phyloP scores from a whole-genome alignment of 2,329 filamentous ascomycete genomes.

The Cladobotryum mycophilum region DNA sequence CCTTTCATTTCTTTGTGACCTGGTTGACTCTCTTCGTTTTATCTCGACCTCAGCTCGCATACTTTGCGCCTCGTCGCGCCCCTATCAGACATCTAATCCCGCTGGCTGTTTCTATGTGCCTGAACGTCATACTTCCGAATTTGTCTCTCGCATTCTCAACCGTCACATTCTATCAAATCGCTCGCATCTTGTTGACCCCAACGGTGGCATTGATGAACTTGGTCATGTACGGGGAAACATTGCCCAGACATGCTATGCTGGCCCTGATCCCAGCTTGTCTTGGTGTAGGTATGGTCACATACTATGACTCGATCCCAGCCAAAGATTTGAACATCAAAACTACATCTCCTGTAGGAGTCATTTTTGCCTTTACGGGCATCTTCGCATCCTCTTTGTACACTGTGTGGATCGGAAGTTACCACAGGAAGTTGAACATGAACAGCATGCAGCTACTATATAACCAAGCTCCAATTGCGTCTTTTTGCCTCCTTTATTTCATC shows the following conservation, averaged over 20 bases:
- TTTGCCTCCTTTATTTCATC: constrained; percentile 59
- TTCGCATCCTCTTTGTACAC: constrained; percentile 62
- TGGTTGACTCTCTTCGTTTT: constrained; percentile 56
- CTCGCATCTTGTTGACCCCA: constrained; percentile 60
- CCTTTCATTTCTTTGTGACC: constrained; percentile 63
- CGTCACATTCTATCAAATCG: constrained; percentile 65
- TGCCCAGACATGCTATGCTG: constrained; percentile 48
- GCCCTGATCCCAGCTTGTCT: constrained; percentile 56
- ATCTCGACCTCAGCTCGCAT: constrained; percentile 50
- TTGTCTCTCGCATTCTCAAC: constrained; percentile 61
- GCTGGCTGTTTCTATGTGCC: constrained; percentile 59
- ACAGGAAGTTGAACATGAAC: constrained; percentile 58
- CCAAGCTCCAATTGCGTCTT: constrained; percentile 57
- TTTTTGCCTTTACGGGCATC: constrained; percentile 59
- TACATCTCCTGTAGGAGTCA: constrained; percentile 52
- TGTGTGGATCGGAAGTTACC: constrained; percentile 61
- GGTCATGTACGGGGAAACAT: constrained; percentile 49
- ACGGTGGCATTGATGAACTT: constrained; percentile 60
- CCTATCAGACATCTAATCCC: constrained; percentile 53
- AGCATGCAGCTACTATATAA: constrained; percentile 66
- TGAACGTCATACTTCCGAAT: constrained; percentile 65
- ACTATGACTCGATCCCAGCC: constrained; percentile 56
- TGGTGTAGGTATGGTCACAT: constrained; percentile 61
- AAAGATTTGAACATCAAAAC: constrained; percentile 44
- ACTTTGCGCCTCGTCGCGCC: constrained; percentile 53